Conservation (phyloP, 2,329 filamentous ascomycete genomes). For the Dothideomycetes sp. region DNA sequence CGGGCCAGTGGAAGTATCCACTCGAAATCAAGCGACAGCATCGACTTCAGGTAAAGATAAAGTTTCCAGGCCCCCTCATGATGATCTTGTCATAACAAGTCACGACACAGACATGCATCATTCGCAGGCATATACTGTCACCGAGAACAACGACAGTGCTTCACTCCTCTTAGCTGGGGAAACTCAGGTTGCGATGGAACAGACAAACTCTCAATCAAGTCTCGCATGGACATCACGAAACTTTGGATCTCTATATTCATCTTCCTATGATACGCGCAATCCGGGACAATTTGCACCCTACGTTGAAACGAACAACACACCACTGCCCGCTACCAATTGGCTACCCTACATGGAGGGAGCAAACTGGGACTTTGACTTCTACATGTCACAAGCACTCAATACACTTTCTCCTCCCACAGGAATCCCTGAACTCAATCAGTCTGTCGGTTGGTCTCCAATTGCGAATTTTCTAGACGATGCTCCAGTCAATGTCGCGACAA, state of each 20-base stretch:
- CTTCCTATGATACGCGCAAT: conserved; percentile 1
- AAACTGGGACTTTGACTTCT: conserved; percentile 8
- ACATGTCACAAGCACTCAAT: conserved; percentile 6
- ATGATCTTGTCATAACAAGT: not conserved
- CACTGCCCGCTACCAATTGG: conserved; percentile 9
- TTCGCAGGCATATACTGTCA: not conserved
- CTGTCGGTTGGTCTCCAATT: conserved; percentile 2
- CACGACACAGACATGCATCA: not conserved
- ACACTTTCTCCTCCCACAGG: conserved; percentile 1
- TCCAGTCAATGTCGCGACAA: not conserved
- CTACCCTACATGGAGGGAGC: conserved; percentile 1
- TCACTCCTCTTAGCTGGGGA: not conserved
- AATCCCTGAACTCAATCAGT: not conserved
- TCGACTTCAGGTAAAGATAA: not conserved
- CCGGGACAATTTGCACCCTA: not conserved
- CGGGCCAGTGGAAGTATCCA: not conserved
- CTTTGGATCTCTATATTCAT: not conserved
- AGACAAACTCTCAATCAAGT: not conserved
- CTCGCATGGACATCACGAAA: not conserved
- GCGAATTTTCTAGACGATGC: not conserved
- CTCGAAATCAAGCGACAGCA: not conserved
- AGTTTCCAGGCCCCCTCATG: not conserved
- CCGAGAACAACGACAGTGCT: not conserved
- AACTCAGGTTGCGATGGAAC: not conserved
- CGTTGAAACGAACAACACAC: not conserved